Evolutionary conservation across 148 eudicot genomes (phyloP), one percentile per base, ranked within the genome.

Genomic region (Camellia japonica): DNA sequence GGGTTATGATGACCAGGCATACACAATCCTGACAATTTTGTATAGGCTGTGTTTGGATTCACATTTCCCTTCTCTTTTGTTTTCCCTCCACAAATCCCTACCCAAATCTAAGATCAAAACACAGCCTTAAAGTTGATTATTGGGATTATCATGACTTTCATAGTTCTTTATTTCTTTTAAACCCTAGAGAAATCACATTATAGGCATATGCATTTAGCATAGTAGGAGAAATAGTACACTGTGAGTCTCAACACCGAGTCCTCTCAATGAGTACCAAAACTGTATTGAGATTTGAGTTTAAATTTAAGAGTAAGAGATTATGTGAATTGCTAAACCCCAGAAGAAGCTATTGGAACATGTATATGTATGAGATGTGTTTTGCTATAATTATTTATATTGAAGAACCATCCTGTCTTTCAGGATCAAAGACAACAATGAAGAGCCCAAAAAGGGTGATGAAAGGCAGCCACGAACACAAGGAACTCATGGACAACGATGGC

Each of bases 371-470:
- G 46, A 58, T 62, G 30, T 59, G 49, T 56, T 74, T 58, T 49
- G 51, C 59, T 74, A 58, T 38, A 42, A 4, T 13, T 74, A 41
- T 8, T 30, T 56, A 3, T 42, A 23, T 16, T 16, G 49, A 18
- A 46, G 38, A 67, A 30, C 41, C 41, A 1, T 20, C 16, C 11
- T 51, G 19, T 62, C 38, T 84, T 86, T 62, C 86, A 95, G 98
- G 92, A 79, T 76, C 84, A 74, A 94, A 85, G 71, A 78, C 74
- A 65, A 75, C 84, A 60, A 79, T 87, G 83, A 95, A 88, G 84
- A 87, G 68, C 80, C 95, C 94, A 18, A 88, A 82, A 85, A 86
- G 87, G 65, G 74, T 72, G 15, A 42, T 80, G 79, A 90, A 91
- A 83, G 77, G 75, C 14, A 84, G 77, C 63, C 65, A 83, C 44